phyloP scores from a whole-genome alignment of 2,329 filamentous ascomycete species.

The Botrytis tulipae region DNA sequence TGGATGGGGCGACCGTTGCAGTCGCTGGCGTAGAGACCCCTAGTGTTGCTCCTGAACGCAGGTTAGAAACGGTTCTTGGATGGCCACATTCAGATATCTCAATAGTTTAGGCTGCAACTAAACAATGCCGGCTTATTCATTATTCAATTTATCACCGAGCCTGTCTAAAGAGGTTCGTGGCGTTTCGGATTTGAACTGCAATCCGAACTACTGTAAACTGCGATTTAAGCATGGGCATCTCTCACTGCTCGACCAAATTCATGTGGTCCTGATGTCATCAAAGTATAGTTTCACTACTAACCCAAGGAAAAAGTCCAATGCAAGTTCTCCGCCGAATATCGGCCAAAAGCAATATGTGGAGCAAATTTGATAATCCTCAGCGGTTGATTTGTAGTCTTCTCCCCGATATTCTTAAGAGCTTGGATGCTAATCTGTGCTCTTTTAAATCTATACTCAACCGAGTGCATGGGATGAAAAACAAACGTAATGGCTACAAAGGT shows the following conservation, averaged over 20 bases:
- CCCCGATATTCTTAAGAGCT: conserved; percentile 3
- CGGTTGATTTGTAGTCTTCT: conserved; percentile 3
- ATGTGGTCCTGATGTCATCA: not conserved
- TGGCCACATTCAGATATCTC: too few relatives aligned
- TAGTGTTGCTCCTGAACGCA: not conserved
- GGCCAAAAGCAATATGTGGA: conserved; percentile 17
- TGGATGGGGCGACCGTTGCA: conserved; percentile 13
- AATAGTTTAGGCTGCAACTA: not conserved
- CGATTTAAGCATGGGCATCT: not conserved
- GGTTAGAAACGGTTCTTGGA: not conserved
- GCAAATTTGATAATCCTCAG: conserved; percentile 17
- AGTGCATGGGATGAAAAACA: conserved; percentile 15
- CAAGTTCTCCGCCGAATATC: conserved; percentile 16
- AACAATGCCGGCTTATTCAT: not conserved
- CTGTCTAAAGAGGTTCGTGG: not conserved
- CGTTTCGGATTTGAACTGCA: not conserved
- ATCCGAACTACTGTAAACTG: not conserved
- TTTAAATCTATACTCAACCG: conserved; percentile 13
- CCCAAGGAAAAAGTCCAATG: conserved; percentile 19
- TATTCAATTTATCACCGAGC: not conserved
- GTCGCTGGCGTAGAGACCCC: conserved; percentile 14
- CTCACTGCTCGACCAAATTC: not conserved
- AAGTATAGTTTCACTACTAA: not conserved
- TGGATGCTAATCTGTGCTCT: conserved; percentile 16
- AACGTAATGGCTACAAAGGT: conserved; percentile 17